Conservation (phyloP, 441 rosid genomes). For the Pelargonium cotyledonis region DNA sequence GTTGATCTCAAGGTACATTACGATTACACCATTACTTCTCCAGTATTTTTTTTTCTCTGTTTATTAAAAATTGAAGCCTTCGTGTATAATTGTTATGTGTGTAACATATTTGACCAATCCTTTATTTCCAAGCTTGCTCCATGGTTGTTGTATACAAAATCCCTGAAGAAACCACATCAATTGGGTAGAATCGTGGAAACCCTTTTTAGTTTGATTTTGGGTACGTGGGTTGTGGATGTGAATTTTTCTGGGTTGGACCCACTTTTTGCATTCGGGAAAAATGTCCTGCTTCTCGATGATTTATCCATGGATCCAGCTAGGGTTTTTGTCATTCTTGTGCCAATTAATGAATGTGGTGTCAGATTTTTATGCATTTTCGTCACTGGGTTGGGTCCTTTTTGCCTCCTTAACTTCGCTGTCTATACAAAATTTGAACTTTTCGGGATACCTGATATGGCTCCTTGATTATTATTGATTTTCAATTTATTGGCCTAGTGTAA, state of each 20-base stretch:
- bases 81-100: background rate
- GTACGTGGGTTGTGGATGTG: slow-evolving; percentile 7
- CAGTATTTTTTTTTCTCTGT: background rate
- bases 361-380: background rate
- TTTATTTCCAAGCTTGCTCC: background rate
- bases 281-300: background rate
- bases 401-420: background rate
- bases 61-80: background rate
- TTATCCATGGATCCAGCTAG: slow-evolving; percentile 1
- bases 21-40: background rate
- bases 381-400: slow-evolving; percentile 1
- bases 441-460: slow-evolving; percentile 3
- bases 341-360: background rate
- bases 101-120: slow-evolving; percentile 5
- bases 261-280: background rate
- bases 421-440: background rate
- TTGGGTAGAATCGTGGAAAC: background rate
- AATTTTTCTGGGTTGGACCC: background rate
- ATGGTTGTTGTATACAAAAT: background rate
- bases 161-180: background rate
- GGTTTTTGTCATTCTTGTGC: slow-evolving; percentile 6
- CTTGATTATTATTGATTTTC: background rate
- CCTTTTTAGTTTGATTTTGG: slow-evolving; percentile 5
- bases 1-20: slow-evolving; percentile 10
- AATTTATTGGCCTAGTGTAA: background rate